Evolutionary conservation across 2,329 filamentous ascomycete species (phyloP), one percentile per base, ranked within the genome.

Genomic region (Passalora sequoiae): DNA sequence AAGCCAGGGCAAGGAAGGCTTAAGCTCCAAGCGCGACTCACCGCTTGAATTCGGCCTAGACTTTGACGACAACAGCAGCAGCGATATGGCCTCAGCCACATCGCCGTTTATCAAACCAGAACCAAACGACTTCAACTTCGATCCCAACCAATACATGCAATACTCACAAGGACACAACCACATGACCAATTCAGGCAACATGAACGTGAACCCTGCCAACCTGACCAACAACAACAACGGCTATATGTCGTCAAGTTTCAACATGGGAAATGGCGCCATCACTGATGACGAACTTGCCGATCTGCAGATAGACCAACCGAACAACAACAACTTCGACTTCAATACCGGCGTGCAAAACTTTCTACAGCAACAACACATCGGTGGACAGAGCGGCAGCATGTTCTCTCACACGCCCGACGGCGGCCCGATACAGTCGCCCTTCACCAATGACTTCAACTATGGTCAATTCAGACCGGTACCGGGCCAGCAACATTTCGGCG

Each of bases 321-420:
- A 48, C 47, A 54, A 53, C 48, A 57, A 50, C 44, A 55, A 54
- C 41, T 58, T 61, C 46, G 57, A 62, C 46, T 59, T 60, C 74
- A 77, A 56, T 51, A 59, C 70, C 8, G 70, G 69, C 43, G 69
- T 81, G 61, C 70, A 74, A 42, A 68, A 69, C 37, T 75, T 59
- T 49, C 29, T 61, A 36, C 57, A 74, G 46, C 70, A 74, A 40
- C 75, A 79, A 63, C 63, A 55, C 56, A 61, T 50, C 54, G 56
- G 47, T 21, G 78, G 81, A 36, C 81, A 84, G 45, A 81, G 88
- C 60, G 84, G 85, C 53, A 65, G 67, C 60, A 80, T 87, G 49
- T 97, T 85, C 66, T 95, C 91, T 15, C 87, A 86, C 63, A 95
- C 89, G 2, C 89, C 91, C 3, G 91, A 97, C 49, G 88, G 88